These are phyloP conservation scores for Aspergillus funiculosus DNA, from an alignment of 495 filamentous ascomycete genomes.

Conservation along the genomic window DNA sequence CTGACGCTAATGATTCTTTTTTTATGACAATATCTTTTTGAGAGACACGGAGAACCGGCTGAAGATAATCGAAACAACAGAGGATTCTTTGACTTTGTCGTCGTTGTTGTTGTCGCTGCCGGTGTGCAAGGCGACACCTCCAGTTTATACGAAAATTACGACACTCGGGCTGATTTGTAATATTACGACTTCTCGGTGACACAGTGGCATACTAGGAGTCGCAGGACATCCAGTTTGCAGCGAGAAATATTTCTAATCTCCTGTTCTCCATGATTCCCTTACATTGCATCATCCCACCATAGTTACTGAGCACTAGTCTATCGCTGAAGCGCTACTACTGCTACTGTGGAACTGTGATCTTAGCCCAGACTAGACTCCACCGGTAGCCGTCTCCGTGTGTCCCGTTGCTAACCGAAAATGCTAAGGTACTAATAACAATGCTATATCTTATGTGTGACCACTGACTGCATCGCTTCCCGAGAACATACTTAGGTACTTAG, in stretches of 20 bases:
- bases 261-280: conserved; percentile 12
- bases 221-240: too few relatives aligned
- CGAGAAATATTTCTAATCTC: background rate
- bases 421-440: too few relatives aligned
- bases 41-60: background rate
- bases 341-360: too few relatives aligned
- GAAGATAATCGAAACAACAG: background rate
- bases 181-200: background rate
- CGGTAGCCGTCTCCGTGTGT: background rate
- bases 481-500: too few relatives aligned
- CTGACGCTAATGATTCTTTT: too few relatives aligned
- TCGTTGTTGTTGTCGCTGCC: too few relatives aligned
- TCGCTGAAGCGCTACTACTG: background rate
- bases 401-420: conserved; percentile 8
- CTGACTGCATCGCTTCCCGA: too few relatives aligned
- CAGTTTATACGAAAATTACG: conserved; percentile 7
- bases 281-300: conserved; percentile 12
- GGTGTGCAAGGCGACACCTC: background rate
- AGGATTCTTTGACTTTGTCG: background rate
- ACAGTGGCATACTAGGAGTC: conserved; percentile 1
- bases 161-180: conserved; percentile 11
- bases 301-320: conserved; percentile 7
- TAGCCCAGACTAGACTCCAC: conserved; percentile 6
- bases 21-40: too few relatives aligned
- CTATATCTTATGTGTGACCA: too few relatives aligned